Evolutionary conservation across 2,329 filamentous ascomycete species (phyloP), one percentile per base, ranked within the genome.

Genomic region (Aspergillus pseudonomiae): DNA sequence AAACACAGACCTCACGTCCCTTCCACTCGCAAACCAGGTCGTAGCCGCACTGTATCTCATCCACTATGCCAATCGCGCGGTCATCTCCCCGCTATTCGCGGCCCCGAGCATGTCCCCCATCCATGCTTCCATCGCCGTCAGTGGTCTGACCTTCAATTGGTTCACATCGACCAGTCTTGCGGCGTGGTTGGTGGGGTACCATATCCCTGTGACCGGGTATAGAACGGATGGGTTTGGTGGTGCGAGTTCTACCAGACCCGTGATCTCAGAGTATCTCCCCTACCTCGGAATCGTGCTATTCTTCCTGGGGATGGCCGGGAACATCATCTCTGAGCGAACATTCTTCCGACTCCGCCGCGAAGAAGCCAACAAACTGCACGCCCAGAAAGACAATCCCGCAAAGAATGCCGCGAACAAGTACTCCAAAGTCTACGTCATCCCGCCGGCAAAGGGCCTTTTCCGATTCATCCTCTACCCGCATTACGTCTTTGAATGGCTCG

Each of bases 401-500:
- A 43, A 48, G 68, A 68, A 81, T 36, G 76, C 21, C 16, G 77
- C 79, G 52, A 79, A 84, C 63, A 83, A 82, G 19, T 88, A 91
- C 65, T 86, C 91, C 53, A 96, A 95, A 80, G 87, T 96, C 65
- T 98, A 98, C 77, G 88, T 91, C 80, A 86, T 99, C 59, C 95
- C 81, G n/a, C 79, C 95, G 0, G 83, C 92, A 73, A 90, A 90
- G 57, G 93, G 94, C 0, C 79, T 97, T 57, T 99, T 98, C 79
- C 84, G 85, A 68, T 90, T 89, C 72, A 86, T 97, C 74, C 84
- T 98, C 63, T 97, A 90, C 77, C 93, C 95, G 68, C 95, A 99
- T 77, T 99, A 97, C 77, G 83, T 96, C n/a, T 91, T 90, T 74
- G 95, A 99, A 81, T 99, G 95, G 95, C 77, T 97, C 59, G 95